Percentiles rank a stretch among this genome's conserved stretches.
These are phyloP conservation scores for Quaeritorhiza haematococci DNA, from an alignment of 371 early-diverging fungal species.

Conservation along the genomic window DNA sequence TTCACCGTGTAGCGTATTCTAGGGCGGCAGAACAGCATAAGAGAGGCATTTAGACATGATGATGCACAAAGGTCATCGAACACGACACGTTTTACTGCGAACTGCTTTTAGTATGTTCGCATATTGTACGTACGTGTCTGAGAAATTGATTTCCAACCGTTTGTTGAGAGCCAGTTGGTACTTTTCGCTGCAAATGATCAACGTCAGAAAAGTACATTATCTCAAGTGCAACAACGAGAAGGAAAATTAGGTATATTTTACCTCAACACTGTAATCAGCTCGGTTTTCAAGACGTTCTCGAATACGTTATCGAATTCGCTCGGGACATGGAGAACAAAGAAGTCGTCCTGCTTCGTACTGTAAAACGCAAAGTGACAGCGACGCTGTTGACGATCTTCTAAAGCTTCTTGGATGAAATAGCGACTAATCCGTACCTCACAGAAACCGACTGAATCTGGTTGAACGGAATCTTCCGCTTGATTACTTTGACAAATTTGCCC, in stretches of 20 bases:
- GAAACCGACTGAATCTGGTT: constrained; percentile 35
- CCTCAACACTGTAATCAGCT: constrained; percentile 61
- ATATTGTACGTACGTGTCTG: constrained; percentile 40
- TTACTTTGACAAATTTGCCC: constrained; percentile 45
- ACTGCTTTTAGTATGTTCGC: too few relatives aligned
- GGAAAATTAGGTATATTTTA: constrained; percentile 2
- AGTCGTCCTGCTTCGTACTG: constrained; percentile 63
- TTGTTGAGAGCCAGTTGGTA: constrained; percentile 21
- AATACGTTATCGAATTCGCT: constrained; percentile 60
- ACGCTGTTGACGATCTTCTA: constrained; percentile 44
- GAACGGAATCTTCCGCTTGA: constrained; percentile 41
- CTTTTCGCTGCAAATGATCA: constrained; percentile 27
- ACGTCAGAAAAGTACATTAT: too few relatives aligned
- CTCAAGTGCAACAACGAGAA: not conserved
- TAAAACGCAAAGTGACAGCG: constrained; percentile 47
- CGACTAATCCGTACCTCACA: constrained; percentile 18
- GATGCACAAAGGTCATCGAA: not conserved
- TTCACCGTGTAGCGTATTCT: constrained; percentile 50
- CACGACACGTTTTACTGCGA: too few relatives aligned
- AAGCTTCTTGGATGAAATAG: constrained; percentile 29
- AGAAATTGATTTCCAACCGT: constrained; percentile 28
- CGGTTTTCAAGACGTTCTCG: constrained; percentile 76
- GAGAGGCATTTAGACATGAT: not conserved
- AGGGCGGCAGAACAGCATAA: not conserved
- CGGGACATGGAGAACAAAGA: constrained; percentile 70